Evolutionary conservation across 129 eudicot species (phyloP).

Genomic region (Flaveria trinervia): DNA sequence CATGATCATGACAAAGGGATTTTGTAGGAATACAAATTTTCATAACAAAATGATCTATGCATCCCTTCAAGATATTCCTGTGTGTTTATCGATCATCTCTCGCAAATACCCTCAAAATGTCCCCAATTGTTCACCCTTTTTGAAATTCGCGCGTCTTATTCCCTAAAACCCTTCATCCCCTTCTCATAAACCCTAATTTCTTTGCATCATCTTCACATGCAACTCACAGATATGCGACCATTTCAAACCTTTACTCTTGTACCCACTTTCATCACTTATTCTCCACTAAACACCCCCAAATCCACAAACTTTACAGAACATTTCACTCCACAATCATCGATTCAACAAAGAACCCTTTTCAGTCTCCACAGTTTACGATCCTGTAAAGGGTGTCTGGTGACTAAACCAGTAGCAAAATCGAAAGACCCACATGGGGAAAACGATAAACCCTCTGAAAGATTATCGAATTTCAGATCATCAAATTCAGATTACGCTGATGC

Average conservation of each 20-base stretch:
- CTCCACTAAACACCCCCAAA: slow-evolving; percentile 27
- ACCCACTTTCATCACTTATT: not conserved
- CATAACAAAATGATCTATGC: not conserved
- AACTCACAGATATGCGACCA: slow-evolving; percentile 43
- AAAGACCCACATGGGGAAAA: not conserved
- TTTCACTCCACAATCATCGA: slow-evolving; percentile 30
- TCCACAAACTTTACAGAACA: slow-evolving; percentile 34
- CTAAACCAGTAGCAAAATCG: slow-evolving; percentile 22
- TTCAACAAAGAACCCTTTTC: slow-evolving; percentile 14
- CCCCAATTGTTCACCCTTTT: not conserved
- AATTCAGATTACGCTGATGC: slow-evolving; percentile 31
- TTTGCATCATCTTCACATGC: slow-evolving; percentile 31
- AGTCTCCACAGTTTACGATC: slow-evolving; percentile 48
- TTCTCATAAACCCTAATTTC: slow-evolving; percentile 26
- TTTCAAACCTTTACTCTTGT: slow-evolving; percentile 37
- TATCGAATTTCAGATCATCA: not conserved
- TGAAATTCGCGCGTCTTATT: slow-evolving; percentile 27
- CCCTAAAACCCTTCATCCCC: slow-evolving; percentile 17
- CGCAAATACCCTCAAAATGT: not conserved
- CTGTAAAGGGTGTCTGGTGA: slow-evolving; percentile 42
- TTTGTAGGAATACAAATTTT: not conserved
- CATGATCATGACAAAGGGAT: no score
- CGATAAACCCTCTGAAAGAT: not conserved
- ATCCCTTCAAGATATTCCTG: not conserved
- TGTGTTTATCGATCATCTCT: not conserved